A percentile compares a stretch with the other conserved stretches of the same genome.
phyloP scores from a whole-genome alignment of 1,284 basidiomycete genomes.

The Thelephora terrestris region DNA sequence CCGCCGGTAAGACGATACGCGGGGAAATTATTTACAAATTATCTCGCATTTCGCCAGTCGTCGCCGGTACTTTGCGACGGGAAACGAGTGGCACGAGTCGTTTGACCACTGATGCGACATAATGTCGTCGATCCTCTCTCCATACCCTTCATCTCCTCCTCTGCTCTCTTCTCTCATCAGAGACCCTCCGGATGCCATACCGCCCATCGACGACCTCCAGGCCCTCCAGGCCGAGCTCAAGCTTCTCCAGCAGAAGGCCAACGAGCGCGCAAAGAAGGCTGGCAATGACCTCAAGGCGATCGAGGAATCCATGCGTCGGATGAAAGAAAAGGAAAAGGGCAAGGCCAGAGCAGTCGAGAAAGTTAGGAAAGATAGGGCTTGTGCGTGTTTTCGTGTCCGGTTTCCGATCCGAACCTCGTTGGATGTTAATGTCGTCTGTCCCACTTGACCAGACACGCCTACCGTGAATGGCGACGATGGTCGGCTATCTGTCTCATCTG shows the following conservation, averaged over 20 bases:
- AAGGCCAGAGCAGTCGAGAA: conserved; percentile 61
- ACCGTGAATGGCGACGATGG: conserved; percentile 37
- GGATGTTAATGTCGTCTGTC: conserved; percentile 3
- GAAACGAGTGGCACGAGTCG: too few relatives aligned
- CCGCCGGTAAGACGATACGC: too few relatives aligned
- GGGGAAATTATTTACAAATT: too few relatives aligned
- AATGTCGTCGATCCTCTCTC: conserved; percentile 38
- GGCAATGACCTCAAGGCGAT: conserved; percentile 58
- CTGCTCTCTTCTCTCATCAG: conserved; percentile 49
- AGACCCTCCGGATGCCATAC: conserved; percentile 52
- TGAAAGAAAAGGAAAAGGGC: conserved; percentile 68
- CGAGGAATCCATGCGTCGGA: conserved; percentile 57
- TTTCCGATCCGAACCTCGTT: conserved; percentile 20
- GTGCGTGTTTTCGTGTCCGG: conserved; percentile 37
- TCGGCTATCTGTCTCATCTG: conserved; percentile 24
- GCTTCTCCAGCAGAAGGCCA: conserved; percentile 38
- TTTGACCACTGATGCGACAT: conserved; percentile 4
- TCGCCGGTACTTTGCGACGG: too few relatives aligned
- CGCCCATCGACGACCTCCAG: conserved; percentile 64
- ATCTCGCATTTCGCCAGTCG: too few relatives aligned
- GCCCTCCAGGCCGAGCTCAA: conserved; percentile 50
- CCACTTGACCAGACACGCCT: conserved; percentile 35
- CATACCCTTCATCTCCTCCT: conserved; percentile 32
- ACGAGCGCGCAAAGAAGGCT: conserved; percentile 57
- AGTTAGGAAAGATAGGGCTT: conserved; percentile 59